phyloP scores from a whole-genome alignment of 2,329 filamentous ascomycete genomes.

The Penicillium sp. region DNA sequence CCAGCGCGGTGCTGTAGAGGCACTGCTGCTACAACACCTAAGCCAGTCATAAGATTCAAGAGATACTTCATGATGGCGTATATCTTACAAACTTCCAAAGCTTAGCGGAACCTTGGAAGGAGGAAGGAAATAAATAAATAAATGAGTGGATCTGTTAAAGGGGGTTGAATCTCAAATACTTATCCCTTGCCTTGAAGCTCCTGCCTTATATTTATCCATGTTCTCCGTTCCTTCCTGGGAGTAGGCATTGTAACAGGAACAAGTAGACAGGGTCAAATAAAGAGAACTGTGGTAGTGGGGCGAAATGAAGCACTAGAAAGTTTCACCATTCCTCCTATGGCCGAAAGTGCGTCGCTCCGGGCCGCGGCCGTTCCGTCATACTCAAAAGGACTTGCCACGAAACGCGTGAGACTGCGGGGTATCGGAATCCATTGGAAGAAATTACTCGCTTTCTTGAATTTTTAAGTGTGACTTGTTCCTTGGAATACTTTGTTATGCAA shows the following conservation, averaged over 20 bases:
- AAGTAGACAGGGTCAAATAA: no score
- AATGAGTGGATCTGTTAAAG: no score
- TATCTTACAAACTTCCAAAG: neutral
- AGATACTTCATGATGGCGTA: slow-evolving; percentile 13
- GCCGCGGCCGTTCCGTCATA: neutral
- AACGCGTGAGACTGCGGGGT: slow-evolving; percentile 1
- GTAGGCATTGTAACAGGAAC: no score
- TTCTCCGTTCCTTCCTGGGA: no score
- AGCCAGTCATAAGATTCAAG: slow-evolving; percentile 9
- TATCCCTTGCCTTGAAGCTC: no score
- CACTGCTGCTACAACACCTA: slow-evolving; percentile 18
- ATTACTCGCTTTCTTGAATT: no score
- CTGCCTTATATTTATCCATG: no score
- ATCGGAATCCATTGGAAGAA: neutral
- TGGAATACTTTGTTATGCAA: neutral
- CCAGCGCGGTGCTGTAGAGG: slow-evolving; percentile 14
- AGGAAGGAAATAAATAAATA: no score
- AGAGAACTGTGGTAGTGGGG: neutral
- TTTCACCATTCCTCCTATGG: neutral
- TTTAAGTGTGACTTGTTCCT: neutral
- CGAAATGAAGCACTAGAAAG: neutral
- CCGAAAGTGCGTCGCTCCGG: neutral
- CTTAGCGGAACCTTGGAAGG: no score
- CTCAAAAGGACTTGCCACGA: neutral
- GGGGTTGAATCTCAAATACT: no score